A percentile compares a stretch with the other conserved stretches of the same genome.
phyloP scores from a whole-genome alignment of 331 rosid species.

The Stylosanthes scabra region DNA sequence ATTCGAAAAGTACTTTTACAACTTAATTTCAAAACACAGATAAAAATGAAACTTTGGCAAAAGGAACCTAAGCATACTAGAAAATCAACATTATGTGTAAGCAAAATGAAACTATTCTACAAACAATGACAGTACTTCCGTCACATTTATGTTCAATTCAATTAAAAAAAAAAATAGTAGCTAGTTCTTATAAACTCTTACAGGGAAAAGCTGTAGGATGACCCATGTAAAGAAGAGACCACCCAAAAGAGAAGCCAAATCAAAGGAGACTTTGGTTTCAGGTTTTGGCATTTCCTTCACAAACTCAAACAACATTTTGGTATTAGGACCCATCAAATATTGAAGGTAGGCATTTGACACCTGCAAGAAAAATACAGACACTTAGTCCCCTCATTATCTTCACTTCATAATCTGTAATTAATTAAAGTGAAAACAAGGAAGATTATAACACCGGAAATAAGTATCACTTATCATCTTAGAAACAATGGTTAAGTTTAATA shows the following conservation, averaged over 20 bases:
- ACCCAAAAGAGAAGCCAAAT: constrained; percentile 84
- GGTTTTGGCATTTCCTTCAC: constrained; percentile 94
- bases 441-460: background rate
- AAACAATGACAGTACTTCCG: constrained; percentile 19
- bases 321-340: constrained; percentile 65
- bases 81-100: background rate
- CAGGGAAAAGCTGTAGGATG: constrained; percentile 88
- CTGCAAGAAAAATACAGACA: constrained; percentile 43
- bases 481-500: background rate
- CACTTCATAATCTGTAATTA: constrained; percentile 25
- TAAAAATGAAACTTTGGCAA: too few relatives aligned
- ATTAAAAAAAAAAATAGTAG: background rate
- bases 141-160: constrained; percentile 11
- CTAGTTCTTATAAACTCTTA: constrained; percentile 40
- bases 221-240: constrained; percentile 93
- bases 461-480: constrained; percentile 1
- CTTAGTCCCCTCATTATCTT: constrained; percentile 28
- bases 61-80: background rate
- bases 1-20: too few relatives aligned
- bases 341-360: constrained; percentile 89
- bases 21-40: too few relatives aligned
- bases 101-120: constrained; percentile 19
- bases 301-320: constrained; percentile 73
- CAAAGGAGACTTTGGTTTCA: constrained; percentile 59
- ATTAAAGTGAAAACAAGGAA: constrained; percentile 24